Evolutionary conservation across 2,329 filamentous ascomycete species (phyloP).

Genomic region (Pestalotiopsis sp.): DNA sequence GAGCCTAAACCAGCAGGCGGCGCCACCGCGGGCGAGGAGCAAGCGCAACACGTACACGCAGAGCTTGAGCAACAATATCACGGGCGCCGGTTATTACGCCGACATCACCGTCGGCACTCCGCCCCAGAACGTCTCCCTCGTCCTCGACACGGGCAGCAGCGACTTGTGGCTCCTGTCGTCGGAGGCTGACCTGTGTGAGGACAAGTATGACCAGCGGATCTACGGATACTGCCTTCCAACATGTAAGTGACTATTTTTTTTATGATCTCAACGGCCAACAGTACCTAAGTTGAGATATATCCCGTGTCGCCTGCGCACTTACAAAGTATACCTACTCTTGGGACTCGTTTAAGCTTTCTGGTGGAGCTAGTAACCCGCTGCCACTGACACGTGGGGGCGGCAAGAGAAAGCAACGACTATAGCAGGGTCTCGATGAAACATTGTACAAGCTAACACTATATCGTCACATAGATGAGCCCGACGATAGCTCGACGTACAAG

Average conservation of each 20-base stretch:
- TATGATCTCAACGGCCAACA: too few relatives aligned
- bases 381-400: not conserved
- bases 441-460: not conserved
- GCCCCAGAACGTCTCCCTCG: conserved; percentile 54
- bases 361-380: not conserved
- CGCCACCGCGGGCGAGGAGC: not conserved
- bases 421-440: not conserved
- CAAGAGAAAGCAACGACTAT: not conserved
- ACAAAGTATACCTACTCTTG: not conserved
- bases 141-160: conserved; percentile 66
- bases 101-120: conserved; percentile 63
- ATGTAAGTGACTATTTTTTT: conserved; percentile 36
- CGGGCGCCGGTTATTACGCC: conserved; percentile 28
- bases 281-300: too few relatives aligned
- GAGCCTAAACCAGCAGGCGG: not conserved
- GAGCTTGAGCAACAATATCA: conserved; percentile 11
- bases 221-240: conserved; percentile 41
- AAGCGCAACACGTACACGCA: conserved; percentile 9
- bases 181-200: conserved; percentile 43
- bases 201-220: conserved; percentile 32
- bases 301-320: not conserved
- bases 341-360: not conserved
- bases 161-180: conserved; percentile 60
- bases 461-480: conserved; percentile 39
- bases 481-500: conserved; percentile 51